phyloP scores from a whole-genome alignment of 345 rosid genomes.

The Raphanus raphanistrum region DNA sequence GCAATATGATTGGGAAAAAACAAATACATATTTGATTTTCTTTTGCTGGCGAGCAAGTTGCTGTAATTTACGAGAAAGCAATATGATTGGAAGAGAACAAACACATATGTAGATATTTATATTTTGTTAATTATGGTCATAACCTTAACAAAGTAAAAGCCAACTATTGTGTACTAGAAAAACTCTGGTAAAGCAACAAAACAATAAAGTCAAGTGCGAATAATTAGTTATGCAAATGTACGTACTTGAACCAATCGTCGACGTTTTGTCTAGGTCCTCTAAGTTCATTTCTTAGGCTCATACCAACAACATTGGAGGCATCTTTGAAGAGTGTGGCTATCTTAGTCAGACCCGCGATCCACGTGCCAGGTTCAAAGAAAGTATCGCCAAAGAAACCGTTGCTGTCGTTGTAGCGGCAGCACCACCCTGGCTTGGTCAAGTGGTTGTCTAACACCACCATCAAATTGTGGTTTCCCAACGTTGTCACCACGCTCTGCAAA shows the following conservation, averaged over 20 bases:
- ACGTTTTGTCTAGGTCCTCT: conserved; percentile 79
- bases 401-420: conserved; percentile 68
- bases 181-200: neutral
- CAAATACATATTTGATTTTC: too few species aligned
- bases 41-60: too few species aligned
- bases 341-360: conserved; percentile 63
- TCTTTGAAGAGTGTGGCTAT: conserved; percentile 72
- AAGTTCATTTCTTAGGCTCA: conserved; percentile 95
- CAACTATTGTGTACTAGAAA: neutral
- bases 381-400: conserved; percentile 97
- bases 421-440: conserved; percentile 92
- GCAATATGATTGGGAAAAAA: too few species aligned
- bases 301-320: conserved; percentile 67
- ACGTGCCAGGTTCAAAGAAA: conserved; percentile 64
- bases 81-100: too few species aligned
- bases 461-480: conserved; percentile 63
- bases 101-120: too few species aligned
- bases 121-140: neutral
- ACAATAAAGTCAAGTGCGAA: neutral
- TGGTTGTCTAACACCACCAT: conserved; percentile 95
- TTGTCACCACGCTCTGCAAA: conserved; percentile 69
- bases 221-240: neutral
- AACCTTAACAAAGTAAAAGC: neutral
- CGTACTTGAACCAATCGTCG: conserved; percentile 84
- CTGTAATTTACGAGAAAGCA: too few species aligned